These are phyloP conservation scores for Solanum appendiculatum DNA, from an alignment of 257 asterid species.

Conservation along the genomic window DNA sequence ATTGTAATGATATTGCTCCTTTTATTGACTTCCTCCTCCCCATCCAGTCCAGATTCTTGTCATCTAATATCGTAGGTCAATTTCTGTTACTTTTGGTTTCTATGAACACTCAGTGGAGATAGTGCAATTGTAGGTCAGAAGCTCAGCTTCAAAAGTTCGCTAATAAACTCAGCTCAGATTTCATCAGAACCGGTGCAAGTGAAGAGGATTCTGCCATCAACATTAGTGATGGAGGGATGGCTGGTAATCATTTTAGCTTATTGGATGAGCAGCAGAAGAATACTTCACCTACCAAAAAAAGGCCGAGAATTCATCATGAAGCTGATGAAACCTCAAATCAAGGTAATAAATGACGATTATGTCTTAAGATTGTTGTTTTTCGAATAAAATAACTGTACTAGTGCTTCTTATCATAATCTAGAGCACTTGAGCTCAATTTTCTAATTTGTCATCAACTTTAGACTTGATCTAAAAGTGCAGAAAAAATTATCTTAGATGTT, in stretches of 20 bases:
- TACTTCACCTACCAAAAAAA: conserved; percentile 48
- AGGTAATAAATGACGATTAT: conserved; percentile 28
- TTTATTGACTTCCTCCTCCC: not conserved
- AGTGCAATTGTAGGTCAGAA: conserved; percentile 51
- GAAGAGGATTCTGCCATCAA: conserved; percentile 38
- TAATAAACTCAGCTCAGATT: conserved; percentile 52
- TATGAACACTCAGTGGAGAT: not conserved
- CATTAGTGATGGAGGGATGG: conserved; percentile 38
- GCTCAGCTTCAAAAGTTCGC: conserved; percentile 70
- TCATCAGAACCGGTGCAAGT: conserved; percentile 18
- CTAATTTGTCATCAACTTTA: not conserved
- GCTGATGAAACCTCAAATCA: conserved; percentile 32
- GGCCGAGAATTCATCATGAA: conserved; percentile 30
- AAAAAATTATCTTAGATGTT: not conserved
- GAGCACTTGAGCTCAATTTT: not conserved
- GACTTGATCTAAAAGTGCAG: too few relatives aligned
- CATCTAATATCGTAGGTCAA: not conserved
- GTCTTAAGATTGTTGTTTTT: not conserved
- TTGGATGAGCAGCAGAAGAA: conserved; percentile 28
- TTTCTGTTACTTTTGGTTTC: not conserved
- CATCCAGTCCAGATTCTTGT: not conserved
- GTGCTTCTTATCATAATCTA: not conserved
- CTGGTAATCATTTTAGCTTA: conserved; percentile 26
- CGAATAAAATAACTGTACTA: not conserved
- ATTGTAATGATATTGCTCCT: not conserved